phyloP scores from a whole-genome alignment of 805 yeast genomes.

The Schizosaccharomyces osmophilus region DNA sequence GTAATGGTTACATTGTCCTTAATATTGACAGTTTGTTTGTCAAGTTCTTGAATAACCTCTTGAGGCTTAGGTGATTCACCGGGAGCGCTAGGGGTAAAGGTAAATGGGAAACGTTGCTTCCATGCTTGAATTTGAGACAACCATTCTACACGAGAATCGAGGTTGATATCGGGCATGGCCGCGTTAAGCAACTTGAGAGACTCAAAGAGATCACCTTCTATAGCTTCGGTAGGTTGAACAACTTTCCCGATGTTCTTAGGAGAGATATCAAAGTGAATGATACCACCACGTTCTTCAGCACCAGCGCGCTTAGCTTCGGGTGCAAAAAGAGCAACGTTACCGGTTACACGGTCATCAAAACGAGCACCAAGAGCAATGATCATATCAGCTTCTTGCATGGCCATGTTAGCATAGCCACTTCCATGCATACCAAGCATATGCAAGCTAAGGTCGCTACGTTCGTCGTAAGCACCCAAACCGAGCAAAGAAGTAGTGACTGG shows the following conservation, averaged over 20 bases:
- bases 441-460: conserved; percentile 64
- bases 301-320: conserved; percentile 86
- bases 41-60: conserved; percentile 58
- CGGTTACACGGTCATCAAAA: conserved; percentile 95
- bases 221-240: conserved; percentile 74
- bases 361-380: conserved; percentile 90
- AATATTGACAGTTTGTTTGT: conserved; percentile 40
- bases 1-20: conserved; percentile 63
- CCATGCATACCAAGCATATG: conserved; percentile 99
- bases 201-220: conserved; percentile 82
- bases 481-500: conserved; percentile 93
- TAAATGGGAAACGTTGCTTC: conserved; percentile 71
- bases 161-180: conserved; percentile 6
- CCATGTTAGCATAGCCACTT: conserved; percentile 76
- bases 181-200: conserved; percentile 57
- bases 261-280: conserved; percentile 80
- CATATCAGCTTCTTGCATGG: conserved; percentile 81
- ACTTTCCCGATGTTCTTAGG: conserved; percentile 96
- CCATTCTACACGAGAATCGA: conserved; percentile 56
- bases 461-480: conserved; percentile 86
- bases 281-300: conserved; percentile 73
- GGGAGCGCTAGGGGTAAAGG: conserved; percentile 51
- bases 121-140: conserved; percentile 45
- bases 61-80: conserved; percentile 58
- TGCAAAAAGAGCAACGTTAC: conserved; percentile 64